Percentiles rank a stretch among this genome's conserved stretches.
phyloP scores from a whole-genome alignment of 2,329 filamentous ascomycete species.

The Cladosporium sp. region DNA sequence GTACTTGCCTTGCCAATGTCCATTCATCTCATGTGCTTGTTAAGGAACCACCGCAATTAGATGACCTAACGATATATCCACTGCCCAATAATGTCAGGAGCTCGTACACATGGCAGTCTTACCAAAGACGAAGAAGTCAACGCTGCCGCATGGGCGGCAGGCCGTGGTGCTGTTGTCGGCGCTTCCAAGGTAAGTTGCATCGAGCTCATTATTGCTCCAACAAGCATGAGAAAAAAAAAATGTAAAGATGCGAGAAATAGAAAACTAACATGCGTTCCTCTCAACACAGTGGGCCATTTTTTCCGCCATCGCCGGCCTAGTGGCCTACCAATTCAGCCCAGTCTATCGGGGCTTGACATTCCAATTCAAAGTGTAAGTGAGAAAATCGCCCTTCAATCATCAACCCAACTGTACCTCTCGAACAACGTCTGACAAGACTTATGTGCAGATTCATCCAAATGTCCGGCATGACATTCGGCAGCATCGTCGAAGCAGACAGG shows the following conservation, averaged over 20 bases:
- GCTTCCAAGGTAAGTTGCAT: conserved; percentile 54
- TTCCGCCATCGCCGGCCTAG: conserved; percentile 57
- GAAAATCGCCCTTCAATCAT: background rate
- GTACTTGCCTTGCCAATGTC: background rate
- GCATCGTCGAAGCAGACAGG: conserved; percentile 71
- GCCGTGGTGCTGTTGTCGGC: conserved; percentile 61
- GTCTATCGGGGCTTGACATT: conserved; percentile 68
- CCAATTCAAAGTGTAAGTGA: conserved; percentile 70
- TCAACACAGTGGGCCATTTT: conserved; percentile 62
- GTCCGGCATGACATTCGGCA: conserved; percentile 78
- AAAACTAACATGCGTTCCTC: no score
- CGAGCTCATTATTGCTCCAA: background rate
- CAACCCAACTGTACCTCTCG: background rate
- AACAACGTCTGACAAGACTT: background rate
- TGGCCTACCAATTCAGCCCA: conserved; percentile 63
- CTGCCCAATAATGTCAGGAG: background rate
- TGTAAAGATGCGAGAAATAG: no score
- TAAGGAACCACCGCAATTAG: background rate
- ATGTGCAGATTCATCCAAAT: conserved; percentile 68
- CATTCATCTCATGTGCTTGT: background rate
- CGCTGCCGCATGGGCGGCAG: conserved; percentile 67
- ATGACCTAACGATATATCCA: background rate
- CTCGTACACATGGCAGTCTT: conserved; percentile 49
- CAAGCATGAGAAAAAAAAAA: no score
- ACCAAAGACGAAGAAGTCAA: conserved; percentile 61